Base-by-base conservation (phyloP, 2,329 filamentous ascomycete genomes). In the Ophiostoma novo-ulmi region DNA sequence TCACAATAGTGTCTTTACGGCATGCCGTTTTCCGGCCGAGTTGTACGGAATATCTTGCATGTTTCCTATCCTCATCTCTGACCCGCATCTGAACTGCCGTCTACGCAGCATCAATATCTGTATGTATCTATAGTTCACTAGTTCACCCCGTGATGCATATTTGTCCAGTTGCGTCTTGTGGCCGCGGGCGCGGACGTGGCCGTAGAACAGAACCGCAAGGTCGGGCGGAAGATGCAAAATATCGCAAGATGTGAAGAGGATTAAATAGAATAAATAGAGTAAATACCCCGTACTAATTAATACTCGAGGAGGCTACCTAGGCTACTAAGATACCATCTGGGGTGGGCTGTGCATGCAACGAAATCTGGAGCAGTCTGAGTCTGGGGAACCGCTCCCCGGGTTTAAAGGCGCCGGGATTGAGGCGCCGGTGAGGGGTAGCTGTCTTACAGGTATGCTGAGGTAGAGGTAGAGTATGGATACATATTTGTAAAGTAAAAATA, bases 131-230 rank as follows among this genome's bases (percentile, higher is more conserved):
- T 11, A 48, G 31, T 31, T 31, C 3, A 31, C 31, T 31, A 31
- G 31, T 55, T 22, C n/a, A 22, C 63, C 69, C 41, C 55, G 69
- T 68, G 69, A 70, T 68, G 64, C 36, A 35, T 67, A n/a, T 65
- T 41, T 36, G 58, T 36, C n/a, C 58, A 17, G 26, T 14, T 67
- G 69, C 38, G 26, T 52, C 39, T 22, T 36, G 36, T 55, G 14
- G 65, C 55, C 22, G 22, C 11, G 38, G 38, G 11, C 3, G 38
- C 11, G 38, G 38, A 10, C 38, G 38, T 39, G 38, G 38, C 3
- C 17, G 31, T 61, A 14, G 67, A 36, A 69, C 70, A 63, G 67
- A 71, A 67, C 70, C 70, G 70, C 70, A 71, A 63, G 70, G 68
- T 38, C 70, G 70, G 70, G 63, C 70, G 67, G 67, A 69, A 38